A percentile compares a stretch with the other conserved stretches of the same genome.
Evolutionary conservation across 805 yeast species (phyloP).

Genomic region (Ogataea wickerhamii): DNA sequence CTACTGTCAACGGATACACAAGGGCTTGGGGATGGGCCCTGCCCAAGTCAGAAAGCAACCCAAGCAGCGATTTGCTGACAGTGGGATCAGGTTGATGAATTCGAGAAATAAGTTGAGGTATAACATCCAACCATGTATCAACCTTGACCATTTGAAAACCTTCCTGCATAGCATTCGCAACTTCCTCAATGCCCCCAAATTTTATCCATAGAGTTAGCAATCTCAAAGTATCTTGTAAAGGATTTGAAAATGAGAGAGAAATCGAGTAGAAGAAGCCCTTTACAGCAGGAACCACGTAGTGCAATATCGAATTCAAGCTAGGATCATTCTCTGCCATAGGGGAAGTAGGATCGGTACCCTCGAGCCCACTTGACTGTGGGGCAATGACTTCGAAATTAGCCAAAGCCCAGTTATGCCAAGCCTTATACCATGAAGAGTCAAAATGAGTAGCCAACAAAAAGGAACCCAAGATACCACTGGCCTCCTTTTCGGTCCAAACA

Average conservation of each 20-base stretch:
- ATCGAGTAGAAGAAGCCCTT: slow-evolving; percentile 95
- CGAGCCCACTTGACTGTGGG: slow-evolving; percentile 33
- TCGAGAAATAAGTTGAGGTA: slow-evolving; percentile 93
- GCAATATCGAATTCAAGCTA: slow-evolving; percentile 59
- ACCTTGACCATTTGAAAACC: slow-evolving; percentile 87
- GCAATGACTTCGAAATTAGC: slow-evolving; percentile 96
- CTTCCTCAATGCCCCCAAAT: slow-evolving; percentile 90
- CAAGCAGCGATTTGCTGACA: slow-evolving; percentile 76
- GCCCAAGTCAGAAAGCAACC: slow-evolving; percentile 81
- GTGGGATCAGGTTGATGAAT: slow-evolving; percentile 91
- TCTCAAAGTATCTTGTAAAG: slow-evolving; percentile 89
- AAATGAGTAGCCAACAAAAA: slow-evolving; percentile 92
- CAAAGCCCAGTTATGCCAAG: slow-evolving; percentile 99
- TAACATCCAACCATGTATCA: slow-evolving; percentile 92
- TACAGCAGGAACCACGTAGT: slow-evolving; percentile 94
- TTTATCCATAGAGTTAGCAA: slow-evolving; percentile 92
- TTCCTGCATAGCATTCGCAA: slow-evolving; percentile 83
- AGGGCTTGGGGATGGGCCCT: slow-evolving; percentile 96
- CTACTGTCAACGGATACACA: slow-evolving; percentile 92
- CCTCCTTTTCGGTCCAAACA: slow-evolving; percentile 72
- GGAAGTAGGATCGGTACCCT: slow-evolving; percentile 12
- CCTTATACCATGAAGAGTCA: slow-evolving; percentile 91
- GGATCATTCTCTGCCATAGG: slow-evolving; percentile 22
- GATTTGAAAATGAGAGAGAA: slow-evolving; percentile 78
- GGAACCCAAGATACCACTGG: slow-evolving; percentile 83